Percentiles rank a stretch among this genome's conserved stretches.
Evolutionary conservation across 352 stramenopile genomes (phyloP).

Genomic region (Pythium chondricola): DNA sequence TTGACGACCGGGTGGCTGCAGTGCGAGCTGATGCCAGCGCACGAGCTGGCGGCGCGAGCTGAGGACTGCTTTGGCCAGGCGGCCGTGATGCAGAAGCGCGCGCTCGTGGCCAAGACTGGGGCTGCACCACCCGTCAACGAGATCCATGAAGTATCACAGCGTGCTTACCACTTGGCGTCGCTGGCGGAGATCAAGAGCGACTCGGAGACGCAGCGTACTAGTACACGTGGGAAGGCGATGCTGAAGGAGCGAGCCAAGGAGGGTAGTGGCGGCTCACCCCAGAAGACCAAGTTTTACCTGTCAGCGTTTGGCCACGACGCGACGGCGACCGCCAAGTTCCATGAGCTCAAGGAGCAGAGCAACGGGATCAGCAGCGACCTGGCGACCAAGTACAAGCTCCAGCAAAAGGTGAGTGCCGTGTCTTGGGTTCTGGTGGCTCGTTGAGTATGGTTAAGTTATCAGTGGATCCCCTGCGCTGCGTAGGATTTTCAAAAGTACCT

Average conservation of each 20-base stretch:
- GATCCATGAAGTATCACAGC: conserved; percentile 10
- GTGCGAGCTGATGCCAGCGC: conserved; percentile 6
- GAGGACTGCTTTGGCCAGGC: conserved; percentile 19
- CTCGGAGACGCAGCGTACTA: not conserved
- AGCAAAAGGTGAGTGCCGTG: conserved; percentile 14
- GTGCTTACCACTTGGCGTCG: conserved; percentile 16
- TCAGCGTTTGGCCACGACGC: conserved; percentile 5
- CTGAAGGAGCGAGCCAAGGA: not conserved
- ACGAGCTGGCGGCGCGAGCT: conserved; percentile 5
- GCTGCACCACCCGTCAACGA: conserved; percentile 2
- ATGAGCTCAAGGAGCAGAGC: conserved; percentile 17
- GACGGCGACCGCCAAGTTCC: conserved; percentile 3
- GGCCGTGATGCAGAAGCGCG: conserved; percentile 7
- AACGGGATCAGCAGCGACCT: conserved; percentile 3
- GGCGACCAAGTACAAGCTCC: conserved; percentile 18
- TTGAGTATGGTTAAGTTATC: no score
- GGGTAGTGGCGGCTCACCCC: no score
- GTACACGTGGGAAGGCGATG: not conserved
- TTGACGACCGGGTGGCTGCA: conserved; percentile 8
- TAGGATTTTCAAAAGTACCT: conserved; percentile 27
- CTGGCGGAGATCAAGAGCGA: conserved; percentile 2
- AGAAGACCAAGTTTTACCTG: conserved; percentile 14
- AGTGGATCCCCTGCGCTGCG: no score
- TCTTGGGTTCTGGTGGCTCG: not conserved
- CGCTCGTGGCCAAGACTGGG: not conserved